Conservation (phyloP, 2,329 filamentous ascomycete genomes). For the Penicillium sp. region DNA sequence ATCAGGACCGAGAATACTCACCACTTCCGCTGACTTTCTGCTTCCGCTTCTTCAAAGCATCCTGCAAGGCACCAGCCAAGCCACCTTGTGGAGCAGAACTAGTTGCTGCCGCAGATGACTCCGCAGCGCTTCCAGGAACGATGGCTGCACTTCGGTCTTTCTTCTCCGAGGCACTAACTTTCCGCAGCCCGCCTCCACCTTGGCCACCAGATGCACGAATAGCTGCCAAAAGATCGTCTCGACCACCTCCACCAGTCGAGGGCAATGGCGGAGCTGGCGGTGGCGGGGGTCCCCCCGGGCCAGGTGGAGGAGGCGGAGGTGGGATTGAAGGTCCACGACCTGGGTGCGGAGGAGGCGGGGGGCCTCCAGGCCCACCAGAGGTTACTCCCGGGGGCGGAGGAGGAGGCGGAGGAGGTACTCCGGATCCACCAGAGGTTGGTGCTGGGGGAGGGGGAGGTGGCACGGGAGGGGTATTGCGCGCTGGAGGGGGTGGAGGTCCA, state of each 20-base stretch:
- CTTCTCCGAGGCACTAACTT: conserved; percentile 48
- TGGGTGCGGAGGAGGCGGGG: conserved; percentile 40
- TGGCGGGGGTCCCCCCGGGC: conserved; percentile 25
- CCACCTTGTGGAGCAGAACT: conserved; percentile 57
- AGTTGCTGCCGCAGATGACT: conserved; percentile 60
- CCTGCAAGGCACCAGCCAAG: conserved; percentile 80
- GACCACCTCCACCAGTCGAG: conserved; percentile 34
- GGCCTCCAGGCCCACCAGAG: conserved; percentile 24
- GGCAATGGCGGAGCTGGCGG: conserved; percentile 42
- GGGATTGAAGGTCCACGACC: conserved; percentile 13
- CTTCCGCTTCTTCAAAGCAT: conserved; percentile 78
- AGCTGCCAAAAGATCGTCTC: conserved; percentile 48
- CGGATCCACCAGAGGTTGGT: conserved; percentile 20
- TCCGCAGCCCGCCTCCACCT: conserved; percentile 46
- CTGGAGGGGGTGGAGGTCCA: conserved; percentile 30
- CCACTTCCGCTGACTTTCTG: conserved; percentile 92
- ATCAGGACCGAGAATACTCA: conserved; percentile 55
- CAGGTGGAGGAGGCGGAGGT: conserved; percentile 40
- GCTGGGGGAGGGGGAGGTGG: conserved; percentile 28
- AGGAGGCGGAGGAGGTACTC: conserved; percentile 39
- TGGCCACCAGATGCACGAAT: conserved; percentile 58
- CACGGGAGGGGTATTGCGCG: conserved; percentile 18
- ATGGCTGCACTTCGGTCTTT: conserved; percentile 47
- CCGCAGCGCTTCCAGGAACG: conserved; percentile 52
- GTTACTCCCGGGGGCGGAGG: conserved; percentile 27